Conservation (phyloP, 768 basidiomycete genomes). For the Termitomyces sp. region DNA sequence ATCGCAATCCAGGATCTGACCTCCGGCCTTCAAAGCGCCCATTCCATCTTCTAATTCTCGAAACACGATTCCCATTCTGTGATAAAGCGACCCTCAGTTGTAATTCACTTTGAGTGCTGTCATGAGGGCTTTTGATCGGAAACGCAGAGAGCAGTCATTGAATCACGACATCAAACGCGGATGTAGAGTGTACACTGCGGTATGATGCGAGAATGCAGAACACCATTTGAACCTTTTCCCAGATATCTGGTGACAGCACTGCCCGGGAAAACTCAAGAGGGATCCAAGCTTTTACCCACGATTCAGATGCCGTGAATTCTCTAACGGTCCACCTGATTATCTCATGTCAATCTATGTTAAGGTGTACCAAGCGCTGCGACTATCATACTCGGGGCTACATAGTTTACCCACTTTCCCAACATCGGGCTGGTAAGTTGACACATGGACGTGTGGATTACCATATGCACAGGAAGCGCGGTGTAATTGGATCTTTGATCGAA, state of each 20-base stretch:
- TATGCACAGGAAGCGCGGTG: slow-evolving; percentile 1
- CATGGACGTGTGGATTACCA: not conserved
- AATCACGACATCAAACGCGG: not conserved
- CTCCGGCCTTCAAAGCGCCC: slow-evolving; percentile 6
- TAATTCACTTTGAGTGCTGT: not conserved
- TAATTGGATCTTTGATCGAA: slow-evolving; percentile 12
- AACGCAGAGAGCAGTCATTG: not conserved
- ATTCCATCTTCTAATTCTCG: not conserved
- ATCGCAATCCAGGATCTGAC: slow-evolving; percentile 5
- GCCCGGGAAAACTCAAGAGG: no score
- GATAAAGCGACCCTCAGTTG: not conserved
- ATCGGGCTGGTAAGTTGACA: not conserved
- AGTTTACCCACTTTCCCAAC: not conserved
- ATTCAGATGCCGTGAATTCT: not conserved
- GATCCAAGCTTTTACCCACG: not conserved
- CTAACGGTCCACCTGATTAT: not conserved
- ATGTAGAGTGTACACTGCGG: not conserved
- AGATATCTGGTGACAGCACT: not conserved
- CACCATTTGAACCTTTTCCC: not conserved
- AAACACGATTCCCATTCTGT: not conserved
- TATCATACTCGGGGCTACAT: not conserved
- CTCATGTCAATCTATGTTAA: not conserved
- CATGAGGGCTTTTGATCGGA: slow-evolving; percentile 3
- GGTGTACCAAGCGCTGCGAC: not conserved
- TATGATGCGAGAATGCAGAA: not conserved